Percentiles rank a stretch among this genome's conserved stretches.
These are phyloP conservation scores for Solanum hybrid DNA, from an alignment of 305 asterid species.

Conservation along the genomic window DNA sequence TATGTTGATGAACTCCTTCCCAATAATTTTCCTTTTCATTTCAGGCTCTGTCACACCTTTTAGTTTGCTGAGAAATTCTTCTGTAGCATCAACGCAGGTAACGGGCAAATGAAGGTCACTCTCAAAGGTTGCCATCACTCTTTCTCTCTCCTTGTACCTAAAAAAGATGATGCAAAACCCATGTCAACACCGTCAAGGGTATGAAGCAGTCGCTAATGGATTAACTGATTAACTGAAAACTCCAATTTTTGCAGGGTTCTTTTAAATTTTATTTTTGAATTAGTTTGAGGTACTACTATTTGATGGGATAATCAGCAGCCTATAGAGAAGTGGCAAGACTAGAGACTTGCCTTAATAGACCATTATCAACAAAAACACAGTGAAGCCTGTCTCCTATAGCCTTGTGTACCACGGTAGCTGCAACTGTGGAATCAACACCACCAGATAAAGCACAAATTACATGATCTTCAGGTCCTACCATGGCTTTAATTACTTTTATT, in stretches of 20 bases:
- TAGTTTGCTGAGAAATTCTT: constrained; percentile 77
- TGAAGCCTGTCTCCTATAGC: constrained; percentile 97
- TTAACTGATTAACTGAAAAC: background rate
- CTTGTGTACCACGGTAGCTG: constrained; percentile 88
- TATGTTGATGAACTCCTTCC: constrained; percentile 69
- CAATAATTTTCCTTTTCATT: constrained; percentile 80
- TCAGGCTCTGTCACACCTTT: constrained; percentile 96
- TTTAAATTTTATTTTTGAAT: background rate
- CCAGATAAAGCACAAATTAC: constrained; percentile 96
- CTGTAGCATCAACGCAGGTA: constrained; percentile 77
- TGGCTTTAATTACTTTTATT: constrained; percentile 45
- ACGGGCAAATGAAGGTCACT: constrained; percentile 87
- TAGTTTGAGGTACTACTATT: background rate
- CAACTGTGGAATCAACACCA: constrained; percentile 96
- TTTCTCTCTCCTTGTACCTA: constrained; percentile 73
- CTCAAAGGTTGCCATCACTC: constrained; percentile 85
- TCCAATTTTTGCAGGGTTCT: background rate
- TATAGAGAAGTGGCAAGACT: background rate
- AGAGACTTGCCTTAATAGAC: constrained; percentile 57
- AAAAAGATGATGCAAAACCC: background rate
- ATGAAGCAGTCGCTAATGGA: no score
- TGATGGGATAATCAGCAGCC: background rate
- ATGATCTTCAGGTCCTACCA: constrained; percentile 67
- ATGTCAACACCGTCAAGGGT: background rate
- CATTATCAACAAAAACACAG: constrained; percentile 92